phyloP scores from a whole-genome alignment of 495 filamentous ascomycete species.

The Aspergillus leporis region DNA sequence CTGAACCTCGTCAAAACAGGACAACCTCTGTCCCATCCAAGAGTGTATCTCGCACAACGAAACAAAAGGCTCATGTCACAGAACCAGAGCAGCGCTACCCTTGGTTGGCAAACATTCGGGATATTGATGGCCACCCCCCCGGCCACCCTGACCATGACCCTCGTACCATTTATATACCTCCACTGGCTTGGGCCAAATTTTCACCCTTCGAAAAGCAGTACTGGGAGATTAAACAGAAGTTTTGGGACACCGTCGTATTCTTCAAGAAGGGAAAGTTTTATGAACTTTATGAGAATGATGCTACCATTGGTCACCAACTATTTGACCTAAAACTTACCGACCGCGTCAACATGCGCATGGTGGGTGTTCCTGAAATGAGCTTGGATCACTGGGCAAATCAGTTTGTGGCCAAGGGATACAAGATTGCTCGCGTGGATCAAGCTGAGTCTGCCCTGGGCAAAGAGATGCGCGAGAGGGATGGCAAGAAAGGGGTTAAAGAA shows the following conservation, averaged over 20 bases:
- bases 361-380: constrained; percentile 88
- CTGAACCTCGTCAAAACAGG: constrained; percentile 59
- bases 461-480: constrained; percentile 92
- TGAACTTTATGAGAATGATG: constrained; percentile 97
- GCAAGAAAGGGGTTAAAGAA: constrained; percentile 57
- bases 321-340: constrained; percentile 99
- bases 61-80: constrained; percentile 72
- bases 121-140: constrained; percentile 77
- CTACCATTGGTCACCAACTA: constrained; percentile 92
- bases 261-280: constrained; percentile 99
- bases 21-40: constrained; percentile 36
- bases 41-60: constrained; percentile 54
- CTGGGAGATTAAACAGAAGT: constrained; percentile 99
- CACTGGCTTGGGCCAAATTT: constrained; percentile 72
- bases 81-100: constrained; percentile 82
- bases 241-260: constrained; percentile 97
- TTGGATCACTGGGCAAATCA: constrained; percentile 92
- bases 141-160: constrained; percentile 91
- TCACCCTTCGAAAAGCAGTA: constrained; percentile 97
- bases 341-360: constrained; percentile 99
- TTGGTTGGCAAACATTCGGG: constrained; percentile 83
- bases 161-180: constrained; percentile 86
- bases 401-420: constrained; percentile 91
- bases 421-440: constrained; percentile 96
- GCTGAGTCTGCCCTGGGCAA: constrained; percentile 93